Base-by-base conservation (phyloP, 164 flowering plant species). In the Piper longum region DNA sequence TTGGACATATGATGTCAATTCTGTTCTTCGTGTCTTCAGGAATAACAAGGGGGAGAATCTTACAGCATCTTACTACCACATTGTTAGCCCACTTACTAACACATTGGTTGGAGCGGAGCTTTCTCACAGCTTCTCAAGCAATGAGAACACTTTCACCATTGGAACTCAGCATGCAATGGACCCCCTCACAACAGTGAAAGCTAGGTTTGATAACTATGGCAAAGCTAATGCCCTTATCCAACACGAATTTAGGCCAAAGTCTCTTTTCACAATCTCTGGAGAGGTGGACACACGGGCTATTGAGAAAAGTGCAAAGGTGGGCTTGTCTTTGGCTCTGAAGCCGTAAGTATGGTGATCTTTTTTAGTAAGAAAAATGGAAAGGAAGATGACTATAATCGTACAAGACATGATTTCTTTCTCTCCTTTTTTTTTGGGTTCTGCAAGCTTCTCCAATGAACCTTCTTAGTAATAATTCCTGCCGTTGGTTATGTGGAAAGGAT, bases 31-130 rank as follows among this genome's bases (percentile, higher is more conserved):
- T 36, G 41, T 57, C 14, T 8, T 54, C 78, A 89, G 91, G 83
- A 89, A 84, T 64, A 83, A 83, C 66, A 87, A 87, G 66, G 86
- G 78, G 18, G 85, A 89, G 61, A 72, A 75, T 7, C 66, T 89
- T 7, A 83, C 54, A 56, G 93, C 91, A 5, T 82, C 96, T 59
- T 89, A 87, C 76, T 84, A 76, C 78, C 93, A 84, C 72, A 61
- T 66, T 0, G 87, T 85, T 12, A 81, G 75, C 71, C 91, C 85
- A 9, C 64, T 81, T 67, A 81, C 74, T 43, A 82, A 66, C 70
- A 89, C 96, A 7, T 87, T 91, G 17, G 96, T 89, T 54, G 96
- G 96, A 58, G 93, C 89, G 0, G 96, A 87, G 82, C 68, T 89
- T 60, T 70, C 73, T 41, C 91, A 82, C 65, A 72, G 70, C 75